A percentile compares a stretch with the other conserved stretches of the same genome.
These are phyloP conservation scores for Dryas octopetala DNA, from an alignment of 306 rosid species.

Conservation along the genomic window DNA sequence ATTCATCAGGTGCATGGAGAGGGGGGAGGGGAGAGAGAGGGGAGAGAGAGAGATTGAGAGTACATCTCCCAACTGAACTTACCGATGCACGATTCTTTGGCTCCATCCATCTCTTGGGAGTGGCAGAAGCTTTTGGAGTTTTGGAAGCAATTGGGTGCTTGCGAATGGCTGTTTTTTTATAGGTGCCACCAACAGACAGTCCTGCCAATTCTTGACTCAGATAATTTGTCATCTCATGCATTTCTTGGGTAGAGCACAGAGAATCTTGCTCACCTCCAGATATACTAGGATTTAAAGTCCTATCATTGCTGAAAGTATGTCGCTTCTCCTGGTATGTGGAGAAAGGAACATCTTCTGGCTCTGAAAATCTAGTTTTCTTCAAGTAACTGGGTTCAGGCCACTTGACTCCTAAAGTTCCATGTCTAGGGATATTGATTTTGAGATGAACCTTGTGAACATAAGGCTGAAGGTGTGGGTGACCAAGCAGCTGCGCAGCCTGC, in stretches of 20 bases:
- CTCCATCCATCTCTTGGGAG: slow-evolving; percentile 50
- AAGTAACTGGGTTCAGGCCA: slow-evolving; percentile 55
- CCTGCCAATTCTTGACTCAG: slow-evolving; percentile 50
- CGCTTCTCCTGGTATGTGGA: slow-evolving; percentile 46
- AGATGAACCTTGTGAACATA: slow-evolving; percentile 75
- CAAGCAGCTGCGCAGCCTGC: slow-evolving; percentile 92
- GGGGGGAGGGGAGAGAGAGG: background rate
- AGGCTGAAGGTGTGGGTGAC: slow-evolving; percentile 79
- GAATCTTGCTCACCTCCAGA: slow-evolving; percentile 83
- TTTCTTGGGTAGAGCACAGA: slow-evolving; percentile 64
- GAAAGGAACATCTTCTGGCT: slow-evolving; percentile 44
- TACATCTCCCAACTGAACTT: slow-evolving; percentile 33
- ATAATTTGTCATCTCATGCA: slow-evolving; percentile 55
- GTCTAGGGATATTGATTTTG: slow-evolving; percentile 77
- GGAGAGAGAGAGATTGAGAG: slow-evolving; percentile 9
- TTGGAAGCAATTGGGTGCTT: slow-evolving; percentile 52
- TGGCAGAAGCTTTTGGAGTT: slow-evolving; percentile 53
- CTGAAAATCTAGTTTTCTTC: slow-evolving; percentile 78
- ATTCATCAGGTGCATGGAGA: too few relatives aligned
- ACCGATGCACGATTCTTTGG: slow-evolving; percentile 54
- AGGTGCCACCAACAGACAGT: slow-evolving; percentile 38
- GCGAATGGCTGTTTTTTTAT: slow-evolving; percentile 38
- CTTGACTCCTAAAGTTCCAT: slow-evolving; percentile 48
- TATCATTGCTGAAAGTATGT: slow-evolving; percentile 60
- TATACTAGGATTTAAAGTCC: slow-evolving; percentile 76